phyloP scores from a whole-genome alignment of 2,329 filamentous ascomycete species.

The Pyrenochaeta sp. region DNA sequence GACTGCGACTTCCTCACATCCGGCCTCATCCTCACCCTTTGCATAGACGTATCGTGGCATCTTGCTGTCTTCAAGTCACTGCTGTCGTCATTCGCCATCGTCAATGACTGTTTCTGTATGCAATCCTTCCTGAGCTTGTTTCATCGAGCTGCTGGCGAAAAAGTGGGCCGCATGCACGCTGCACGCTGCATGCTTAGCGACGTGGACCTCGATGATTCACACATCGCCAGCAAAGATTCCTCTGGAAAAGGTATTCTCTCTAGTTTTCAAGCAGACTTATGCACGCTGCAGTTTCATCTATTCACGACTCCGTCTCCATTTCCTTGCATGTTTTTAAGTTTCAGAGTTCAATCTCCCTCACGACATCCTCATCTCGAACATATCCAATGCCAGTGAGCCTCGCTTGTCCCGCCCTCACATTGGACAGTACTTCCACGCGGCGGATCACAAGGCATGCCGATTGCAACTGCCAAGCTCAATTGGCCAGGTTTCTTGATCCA shows the following conservation, averaged over 20 bases:
- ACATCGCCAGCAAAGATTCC: constrained; percentile 18
- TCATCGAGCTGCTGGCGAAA: constrained; percentile 37
- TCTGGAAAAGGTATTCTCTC: constrained; percentile 8
- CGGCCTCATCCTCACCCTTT: constrained; percentile 5
- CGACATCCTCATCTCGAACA: constrained; percentile 25
- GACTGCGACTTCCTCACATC: constrained; percentile 5
- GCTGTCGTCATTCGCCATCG: constrained; percentile 15
- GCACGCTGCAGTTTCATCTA: constrained; percentile 18
- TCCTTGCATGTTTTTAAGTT: constrained; percentile 1
- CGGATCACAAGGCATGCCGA: constrained; percentile 28
- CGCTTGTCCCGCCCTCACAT: constrained; percentile 15
- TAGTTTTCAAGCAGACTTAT: constrained; percentile 1
- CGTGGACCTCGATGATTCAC: constrained; percentile 46
- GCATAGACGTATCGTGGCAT: constrained; percentile 3
- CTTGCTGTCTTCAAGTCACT: constrained; percentile 3
- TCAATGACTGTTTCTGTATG: constrained; percentile 31
- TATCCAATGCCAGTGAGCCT: constrained; percentile 23
- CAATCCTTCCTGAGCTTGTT: constrained; percentile 33
- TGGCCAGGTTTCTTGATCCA: constrained; percentile 10
- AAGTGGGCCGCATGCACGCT: constrained; percentile 23
- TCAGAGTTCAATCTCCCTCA: constrained; percentile 10
- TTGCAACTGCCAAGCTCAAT: constrained; percentile 14
- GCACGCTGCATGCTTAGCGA: constrained; percentile 44
- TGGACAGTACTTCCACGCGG: constrained; percentile 12
- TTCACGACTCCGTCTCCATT: constrained; percentile 9